These are phyloP conservation scores for Fragosphaeria purpurea DNA, from an alignment of 2,329 filamentous ascomycete genomes.

Conservation along the genomic window DNA sequence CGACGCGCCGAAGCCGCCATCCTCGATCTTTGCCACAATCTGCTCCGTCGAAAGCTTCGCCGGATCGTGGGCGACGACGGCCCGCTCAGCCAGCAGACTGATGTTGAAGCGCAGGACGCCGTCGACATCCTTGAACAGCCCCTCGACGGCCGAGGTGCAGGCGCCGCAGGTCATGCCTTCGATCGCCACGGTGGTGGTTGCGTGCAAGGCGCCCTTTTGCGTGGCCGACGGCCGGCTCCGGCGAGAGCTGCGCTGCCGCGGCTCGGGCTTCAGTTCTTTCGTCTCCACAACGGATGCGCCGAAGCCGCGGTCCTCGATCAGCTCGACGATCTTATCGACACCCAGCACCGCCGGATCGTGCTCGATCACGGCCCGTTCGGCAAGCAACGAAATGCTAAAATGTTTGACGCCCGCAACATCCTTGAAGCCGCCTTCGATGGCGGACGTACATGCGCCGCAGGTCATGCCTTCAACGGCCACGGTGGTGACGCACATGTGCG, in stretches of 20 bases:
- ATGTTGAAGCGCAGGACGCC: conserved; percentile 89
- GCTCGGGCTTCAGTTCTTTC: conserved; percentile 34
- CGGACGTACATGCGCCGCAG: conserved; percentile 79
- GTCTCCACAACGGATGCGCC: conserved; percentile 71
- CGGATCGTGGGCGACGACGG: conserved; percentile 76
- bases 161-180: conserved; percentile 97
- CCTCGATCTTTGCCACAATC: conserved; percentile 76
- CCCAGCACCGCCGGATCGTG: conserved; percentile 54
- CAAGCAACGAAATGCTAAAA: conserved; percentile 74
- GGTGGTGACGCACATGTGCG: conserved; percentile 54
- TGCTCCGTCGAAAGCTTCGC: conserved; percentile 59
- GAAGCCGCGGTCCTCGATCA: conserved; percentile 66
- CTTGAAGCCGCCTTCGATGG: conserved; percentile 71
- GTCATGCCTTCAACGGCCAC: conserved; percentile 82
- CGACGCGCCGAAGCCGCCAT: conserved; percentile 77
- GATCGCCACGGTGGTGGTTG: conserved; percentile 77
- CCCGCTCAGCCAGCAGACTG: conserved; percentile 83
- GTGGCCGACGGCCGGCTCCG: conserved; percentile 31
- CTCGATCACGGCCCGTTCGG: conserved; percentile 76
- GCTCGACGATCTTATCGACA: conserved; percentile 44
- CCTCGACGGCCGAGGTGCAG: conserved; percentile 85
- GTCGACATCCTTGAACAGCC: conserved; percentile 65
- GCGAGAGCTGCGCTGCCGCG: conserved; percentile 14
- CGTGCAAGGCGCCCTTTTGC: conserved; percentile 19
- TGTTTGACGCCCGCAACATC: conserved; percentile 61